Base-by-base conservation (phyloP, 768 basidiomycete genomes). In the Trametes coccinea region DNA sequence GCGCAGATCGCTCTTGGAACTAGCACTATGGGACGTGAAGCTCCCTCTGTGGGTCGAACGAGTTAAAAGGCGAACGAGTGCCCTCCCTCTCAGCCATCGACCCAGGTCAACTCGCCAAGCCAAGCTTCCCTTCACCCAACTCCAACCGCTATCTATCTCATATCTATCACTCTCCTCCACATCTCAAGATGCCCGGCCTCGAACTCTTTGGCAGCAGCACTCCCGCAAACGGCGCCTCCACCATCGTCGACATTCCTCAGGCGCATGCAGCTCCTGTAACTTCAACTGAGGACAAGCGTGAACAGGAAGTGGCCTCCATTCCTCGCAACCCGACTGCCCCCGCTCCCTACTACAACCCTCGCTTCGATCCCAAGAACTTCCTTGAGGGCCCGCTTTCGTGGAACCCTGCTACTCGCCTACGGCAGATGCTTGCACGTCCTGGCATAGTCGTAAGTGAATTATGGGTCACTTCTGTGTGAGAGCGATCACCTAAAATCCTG, bases 401-500 rank as follows among this genome's bases (percentile, higher is more conserved):
- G 60, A 85, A 90, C 68, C 82, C 89, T 16, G 80, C 88, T 6
- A 92, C 89, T 0, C 82, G 89, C 41, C 81, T 92, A 46, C 84
- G 89, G 44, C 76, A 77, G 58, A 70, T 77, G 74, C 72, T 76
- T 40, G 75, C 80, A 3, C 79, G 89, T 49, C 89, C 89, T 8
- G 89, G 89, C 29, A 90, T 90, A 48, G 85, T 90, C 47, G 89
- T 90, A 75, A 63, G 86, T 77, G 16, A 46, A 0, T 7, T 9
- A 27, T 2, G 27, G 45, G 29, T 37, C 29, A 2, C n/a, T 13
- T 13, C 14, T 22, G 22, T 22, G 22, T 22, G 22, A 34, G 39
- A 48, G 40, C 17, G 8, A 40, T 45, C 33, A 1, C 16, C 27
- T 44, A 5, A 37, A n/a, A 10, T 14, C 14, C 58, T 22, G 6